phyloP scores from a whole-genome alignment of 345 rosid genomes.

The Moricandia moricandioides region DNA sequence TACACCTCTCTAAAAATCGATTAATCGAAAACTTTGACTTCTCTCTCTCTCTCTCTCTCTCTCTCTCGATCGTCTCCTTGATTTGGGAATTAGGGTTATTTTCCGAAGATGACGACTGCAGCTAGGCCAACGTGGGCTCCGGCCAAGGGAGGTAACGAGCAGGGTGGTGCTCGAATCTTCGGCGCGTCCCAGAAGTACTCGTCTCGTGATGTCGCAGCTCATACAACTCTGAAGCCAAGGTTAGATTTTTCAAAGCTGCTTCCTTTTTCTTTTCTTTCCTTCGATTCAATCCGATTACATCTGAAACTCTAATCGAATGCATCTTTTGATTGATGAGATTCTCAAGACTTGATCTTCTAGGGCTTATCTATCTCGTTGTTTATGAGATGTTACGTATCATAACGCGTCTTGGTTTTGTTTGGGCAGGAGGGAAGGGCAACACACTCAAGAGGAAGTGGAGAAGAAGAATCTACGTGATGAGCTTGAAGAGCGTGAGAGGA shows the following conservation, averaged over 20 bases:
- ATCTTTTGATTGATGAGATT: slow-evolving; percentile 19
- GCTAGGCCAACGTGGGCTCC: slow-evolving; percentile 99
- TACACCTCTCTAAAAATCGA: not conserved
- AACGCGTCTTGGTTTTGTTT: not conserved
- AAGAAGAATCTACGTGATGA: slow-evolving; percentile 82
- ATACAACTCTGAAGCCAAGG: slow-evolving; percentile 88
- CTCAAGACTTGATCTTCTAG: slow-evolving; percentile 2
- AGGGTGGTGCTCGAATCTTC: slow-evolving; percentile 92
- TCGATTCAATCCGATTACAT: not conserved
- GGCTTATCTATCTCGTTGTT: not conserved
- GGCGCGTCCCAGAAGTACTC: slow-evolving; percentile 99
- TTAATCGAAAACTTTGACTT: not conserved
- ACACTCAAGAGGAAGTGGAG: slow-evolving; percentile 76
- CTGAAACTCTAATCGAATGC: not conserved
- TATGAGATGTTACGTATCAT: not conserved
- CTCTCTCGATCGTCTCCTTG: too few relatives aligned
- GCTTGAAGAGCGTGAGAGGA: slow-evolving; percentile 86
- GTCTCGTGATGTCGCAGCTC: slow-evolving; percentile 89
- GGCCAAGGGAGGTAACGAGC: slow-evolving; percentile 98
- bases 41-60: not conserved
- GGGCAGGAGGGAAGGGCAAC: slow-evolving; percentile 88
- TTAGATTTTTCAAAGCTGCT: not conserved
- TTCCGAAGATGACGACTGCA: slow-evolving; percentile 73
- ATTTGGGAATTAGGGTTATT: slow-evolving; percentile 19
- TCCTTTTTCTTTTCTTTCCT: not conserved